phyloP scores from a whole-genome alignment of 257 asterid species.

The Gentiana dahurica region DNA sequence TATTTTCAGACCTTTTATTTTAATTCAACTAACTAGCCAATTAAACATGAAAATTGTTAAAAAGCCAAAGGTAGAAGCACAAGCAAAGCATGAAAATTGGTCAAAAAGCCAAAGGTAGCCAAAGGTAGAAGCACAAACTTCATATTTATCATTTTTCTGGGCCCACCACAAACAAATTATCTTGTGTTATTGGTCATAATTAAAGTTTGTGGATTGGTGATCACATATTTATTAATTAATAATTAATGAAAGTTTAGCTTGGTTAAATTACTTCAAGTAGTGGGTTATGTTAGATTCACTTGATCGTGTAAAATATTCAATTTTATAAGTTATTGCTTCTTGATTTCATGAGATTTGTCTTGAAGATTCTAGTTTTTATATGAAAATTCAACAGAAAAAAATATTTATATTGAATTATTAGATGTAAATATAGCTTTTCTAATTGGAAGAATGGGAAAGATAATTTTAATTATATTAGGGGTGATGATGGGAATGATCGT shows the following conservation, averaged over 20 bases:
- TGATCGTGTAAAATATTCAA: constrained; percentile 4
- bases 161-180: constrained; percentile 6
- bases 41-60: too few relatives aligned
- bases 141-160: neutral
- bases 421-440: too few relatives aligned
- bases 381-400: neutral
- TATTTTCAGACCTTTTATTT: too few relatives aligned
- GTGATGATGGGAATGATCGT: too few relatives aligned
- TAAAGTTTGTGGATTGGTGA: constrained; percentile 11
- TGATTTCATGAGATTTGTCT: neutral
- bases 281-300: neutral
- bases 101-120: too few relatives aligned
- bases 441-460: too few relatives aligned
- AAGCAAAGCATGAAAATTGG: too few relatives aligned
- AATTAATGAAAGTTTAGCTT: too few relatives aligned
- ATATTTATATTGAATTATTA: too few relatives aligned
- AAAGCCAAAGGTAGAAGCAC: too few relatives aligned
- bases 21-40: too few relatives aligned
- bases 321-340: constrained; percentile 2
- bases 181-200: constrained; percentile 4
- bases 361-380: constrained; percentile 2
- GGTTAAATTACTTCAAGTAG: neutral
- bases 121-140: neutral
- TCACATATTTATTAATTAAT: neutral
- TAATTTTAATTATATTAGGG: too few relatives aligned